Evolutionary conservation across 2,329 filamentous ascomycete genomes (phyloP).

Genomic region (Trichoderma sp.): DNA sequence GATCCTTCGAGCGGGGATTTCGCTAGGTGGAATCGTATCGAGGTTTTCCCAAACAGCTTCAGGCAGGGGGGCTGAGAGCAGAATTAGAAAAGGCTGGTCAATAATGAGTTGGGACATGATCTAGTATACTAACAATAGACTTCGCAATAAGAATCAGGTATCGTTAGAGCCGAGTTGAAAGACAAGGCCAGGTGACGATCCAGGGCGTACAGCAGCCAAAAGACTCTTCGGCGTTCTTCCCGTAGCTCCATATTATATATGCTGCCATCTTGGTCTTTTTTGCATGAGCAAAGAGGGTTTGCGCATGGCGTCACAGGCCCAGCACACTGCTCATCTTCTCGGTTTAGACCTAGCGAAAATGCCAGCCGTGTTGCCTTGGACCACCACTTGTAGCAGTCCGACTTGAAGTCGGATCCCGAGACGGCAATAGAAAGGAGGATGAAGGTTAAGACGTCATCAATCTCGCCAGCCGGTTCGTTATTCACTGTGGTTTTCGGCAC

Average conservation of each 20-base stretch:
- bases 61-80: slow-evolving; percentile 35
- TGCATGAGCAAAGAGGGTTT: slow-evolving; percentile 33
- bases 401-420: slow-evolving; percentile 48
- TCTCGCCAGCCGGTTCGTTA: slow-evolving; percentile 34
- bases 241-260: slow-evolving; percentile 38
- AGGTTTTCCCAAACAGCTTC: slow-evolving; percentile 42
- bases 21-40: slow-evolving; percentile 30
- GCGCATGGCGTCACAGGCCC: slow-evolving; percentile 30
- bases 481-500: slow-evolving; percentile 32
- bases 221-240: slow-evolving; percentile 46
- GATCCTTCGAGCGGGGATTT: slow-evolving; percentile 33
- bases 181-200: slow-evolving; percentile 47
- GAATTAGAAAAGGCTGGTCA: neutral
- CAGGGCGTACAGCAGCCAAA: slow-evolving; percentile 47
- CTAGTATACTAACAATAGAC: slow-evolving; percentile 32
- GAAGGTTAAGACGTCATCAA: slow-evolving; percentile 46
- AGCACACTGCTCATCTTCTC: slow-evolving; percentile 36
- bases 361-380: slow-evolving; percentile 41
- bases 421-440: slow-evolving; percentile 44
- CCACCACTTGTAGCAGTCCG: slow-evolving; percentile 48
- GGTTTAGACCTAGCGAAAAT: slow-evolving; percentile 36
- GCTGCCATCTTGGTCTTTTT: slow-evolving; percentile 28
- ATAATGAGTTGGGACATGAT: neutral
- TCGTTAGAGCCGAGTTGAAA: slow-evolving; percentile 42
- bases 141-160: slow-evolving; percentile 46